Base-by-base conservation (phyloP, 2,329 filamentous ascomycete genomes). In the Phoma sp. region DNA sequence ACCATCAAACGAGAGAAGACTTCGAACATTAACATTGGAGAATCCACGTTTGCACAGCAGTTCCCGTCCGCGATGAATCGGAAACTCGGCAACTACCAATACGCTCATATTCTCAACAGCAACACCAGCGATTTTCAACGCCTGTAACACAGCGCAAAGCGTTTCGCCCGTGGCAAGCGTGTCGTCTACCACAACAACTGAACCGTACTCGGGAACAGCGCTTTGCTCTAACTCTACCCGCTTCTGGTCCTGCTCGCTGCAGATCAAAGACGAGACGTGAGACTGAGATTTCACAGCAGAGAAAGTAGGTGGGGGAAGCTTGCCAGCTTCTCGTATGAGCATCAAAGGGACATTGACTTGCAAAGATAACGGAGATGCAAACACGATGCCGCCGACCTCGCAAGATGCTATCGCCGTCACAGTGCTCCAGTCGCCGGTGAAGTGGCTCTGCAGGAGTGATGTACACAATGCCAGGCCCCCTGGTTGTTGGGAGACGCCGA, bases 151-250 rank as follows among this genome's bases (percentile, higher is more conserved):
- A 6, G 82, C 82, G 66, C 74, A 80, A 33, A 87, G 78, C 2
- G 84, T 87, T 60, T 76, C 61, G 1, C 84, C 84, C 0, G 81
- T 83, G 6, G 85, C 77, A 51, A 88, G 78, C 25, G 86, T 84
- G 69, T 88, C 85, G 55, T 88, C 85, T 5, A 88, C 77, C 0
- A 87, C 77, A n/a, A 87, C 74, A 10, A 87, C 80, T 4, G 74
- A 75, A 4, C 68, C 72, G 1, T 72, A 77, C 32, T 24, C 64
- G 0, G 73, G 62, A 17, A 87, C 29, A 33, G 71, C 69, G 72
- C 79, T 72, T 17, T 62, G 63, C 15, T 75, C 74, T 67, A 88
- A 83, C 71, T 85, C 84, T 6, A 87, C 78, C 29, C 55, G 65
- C 33, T 76, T 74, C 51, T 73, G 69, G 44, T 56, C 58, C 5